Evolutionary conservation across 2,329 filamentous ascomycete genomes (phyloP).

Genomic region (Alternaria sp.): DNA sequence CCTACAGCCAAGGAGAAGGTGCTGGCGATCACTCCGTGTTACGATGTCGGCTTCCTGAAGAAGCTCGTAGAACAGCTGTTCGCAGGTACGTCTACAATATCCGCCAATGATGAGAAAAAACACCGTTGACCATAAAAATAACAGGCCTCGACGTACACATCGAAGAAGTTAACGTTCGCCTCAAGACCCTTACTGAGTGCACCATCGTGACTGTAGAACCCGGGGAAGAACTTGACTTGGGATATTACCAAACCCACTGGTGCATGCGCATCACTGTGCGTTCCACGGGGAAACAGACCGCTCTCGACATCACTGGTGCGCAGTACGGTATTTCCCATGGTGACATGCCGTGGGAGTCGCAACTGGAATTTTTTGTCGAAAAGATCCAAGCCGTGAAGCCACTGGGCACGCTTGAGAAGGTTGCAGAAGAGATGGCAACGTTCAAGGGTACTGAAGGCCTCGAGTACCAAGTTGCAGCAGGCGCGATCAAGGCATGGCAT

Average conservation of each 20-base stretch:
- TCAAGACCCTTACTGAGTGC: background rate
- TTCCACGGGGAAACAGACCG: constrained; percentile 7
- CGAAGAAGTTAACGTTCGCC: constrained; percentile 12
- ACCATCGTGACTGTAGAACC: background rate
- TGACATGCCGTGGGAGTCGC: background rate
- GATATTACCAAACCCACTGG: constrained; percentile 4
- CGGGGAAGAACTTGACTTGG: background rate
- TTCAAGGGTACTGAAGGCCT: constrained; percentile 5
- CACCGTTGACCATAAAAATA: background rate
- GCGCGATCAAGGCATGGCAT: constrained; percentile 10
- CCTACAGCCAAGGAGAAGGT: background rate
- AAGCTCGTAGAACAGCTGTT: constrained; percentile 9
- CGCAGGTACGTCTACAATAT: constrained; percentile 1
- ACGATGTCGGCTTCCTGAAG: constrained; percentile 10
- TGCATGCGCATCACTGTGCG: constrained; percentile 7
- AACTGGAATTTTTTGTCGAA: background rate
- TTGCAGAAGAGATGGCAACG: background rate
- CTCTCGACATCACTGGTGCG: constrained; percentile 9
- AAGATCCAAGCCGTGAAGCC: background rate
- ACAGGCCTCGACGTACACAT: constrained; percentile 10
- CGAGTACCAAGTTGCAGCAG: background rate
- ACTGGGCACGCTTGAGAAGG: constrained; percentile 4
- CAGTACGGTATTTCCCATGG: constrained; percentile 5
- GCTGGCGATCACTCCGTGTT: constrained; percentile 2
- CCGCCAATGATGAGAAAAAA: background rate